phyloP scores from a whole-genome alignment of 768 basidiomycete genomes.

The Xanthoconium stramineum region DNA sequence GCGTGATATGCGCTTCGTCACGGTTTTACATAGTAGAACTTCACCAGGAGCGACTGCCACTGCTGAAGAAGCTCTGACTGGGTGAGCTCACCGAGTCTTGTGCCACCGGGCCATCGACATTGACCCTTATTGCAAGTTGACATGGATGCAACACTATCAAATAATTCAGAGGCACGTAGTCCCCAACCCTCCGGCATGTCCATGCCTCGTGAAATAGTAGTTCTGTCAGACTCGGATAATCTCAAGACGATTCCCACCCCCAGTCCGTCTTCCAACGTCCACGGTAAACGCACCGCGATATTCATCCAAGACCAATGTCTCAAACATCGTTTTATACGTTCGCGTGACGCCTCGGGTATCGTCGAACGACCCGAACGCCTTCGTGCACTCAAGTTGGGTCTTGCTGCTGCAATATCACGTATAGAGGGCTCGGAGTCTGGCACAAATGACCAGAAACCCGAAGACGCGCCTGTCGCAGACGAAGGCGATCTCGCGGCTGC shows the following conservation, averaged over 20 bases:
- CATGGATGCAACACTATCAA: too few relatives aligned
- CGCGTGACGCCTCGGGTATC: slow-evolving; percentile 66
- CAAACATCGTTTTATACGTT: slow-evolving; percentile 75
- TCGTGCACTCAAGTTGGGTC: slow-evolving; percentile 76
- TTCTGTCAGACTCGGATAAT: neutral
- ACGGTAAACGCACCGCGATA: slow-evolving; percentile 26
- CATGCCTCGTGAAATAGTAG: neutral
- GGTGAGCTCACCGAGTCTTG: too few relatives aligned
- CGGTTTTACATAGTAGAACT: too few relatives aligned
- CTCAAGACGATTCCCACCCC: neutral
- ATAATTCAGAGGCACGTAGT: too few relatives aligned
- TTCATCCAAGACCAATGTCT: slow-evolving; percentile 71
- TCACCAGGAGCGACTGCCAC: too few relatives aligned
- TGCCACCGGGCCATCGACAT: too few relatives aligned
- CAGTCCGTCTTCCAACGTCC: neutral
- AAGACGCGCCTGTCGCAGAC: slow-evolving; percentile 21
- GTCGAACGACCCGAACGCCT: slow-evolving; percentile 92
- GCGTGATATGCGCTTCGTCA: too few relatives aligned
- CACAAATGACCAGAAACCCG: neutral
- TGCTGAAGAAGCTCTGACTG: too few relatives aligned
- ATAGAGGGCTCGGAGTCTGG: slow-evolving; percentile 43
- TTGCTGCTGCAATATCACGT: slow-evolving; percentile 75
- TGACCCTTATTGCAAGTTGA: too few relatives aligned
- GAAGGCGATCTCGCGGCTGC: slow-evolving; percentile 48
- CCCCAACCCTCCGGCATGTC: neutral